A percentile compares a stretch with the other conserved stretches of the same genome.
These are phyloP conservation scores for Centrapalus pauciflorus DNA, from an alignment of 129 eudicot genomes.

Conservation along the genomic window DNA sequence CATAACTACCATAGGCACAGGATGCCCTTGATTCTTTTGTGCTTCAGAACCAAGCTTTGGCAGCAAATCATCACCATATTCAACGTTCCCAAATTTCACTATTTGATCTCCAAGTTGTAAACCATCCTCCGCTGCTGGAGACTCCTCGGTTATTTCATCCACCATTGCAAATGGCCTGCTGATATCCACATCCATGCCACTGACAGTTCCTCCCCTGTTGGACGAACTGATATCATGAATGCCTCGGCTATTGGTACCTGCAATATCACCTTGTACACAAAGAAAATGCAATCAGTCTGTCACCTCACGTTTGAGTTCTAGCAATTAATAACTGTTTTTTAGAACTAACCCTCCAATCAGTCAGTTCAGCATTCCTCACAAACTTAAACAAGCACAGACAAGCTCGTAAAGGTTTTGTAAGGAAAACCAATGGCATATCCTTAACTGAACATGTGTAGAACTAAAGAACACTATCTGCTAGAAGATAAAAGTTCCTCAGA, in stretches of 20 bases:
- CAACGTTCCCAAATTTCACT: slow-evolving; percentile 82
- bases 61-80: slow-evolving; percentile 75
- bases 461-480: not conserved
- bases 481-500: not conserved
- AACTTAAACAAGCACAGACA: not conserved
- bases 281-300: not conserved
- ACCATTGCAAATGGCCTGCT: slow-evolving; percentile 86
- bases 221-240: slow-evolving; percentile 7
- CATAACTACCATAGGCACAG: slow-evolving; percentile 55
- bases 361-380: not conserved
- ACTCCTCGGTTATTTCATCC: slow-evolving; percentile 86
- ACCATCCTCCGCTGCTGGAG: slow-evolving; percentile 99
- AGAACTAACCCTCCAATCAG: not conserved
- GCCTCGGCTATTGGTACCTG: slow-evolving; percentile 30
- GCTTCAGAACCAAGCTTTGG: slow-evolving; percentile 81
- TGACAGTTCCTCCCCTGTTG: slow-evolving; percentile 13
- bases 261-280: slow-evolving; percentile 19
- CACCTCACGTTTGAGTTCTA: not conserved
- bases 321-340: not conserved
- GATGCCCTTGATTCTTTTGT: slow-evolving; percentile 56
- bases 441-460: not conserved
- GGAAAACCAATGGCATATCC: not conserved
- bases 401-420: not conserved
- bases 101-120: slow-evolving; percentile 95
- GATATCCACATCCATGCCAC: slow-evolving; percentile 48